Evolutionary conservation across 305 asterid species (phyloP).

Genomic region (Solanum chacoense): DNA sequence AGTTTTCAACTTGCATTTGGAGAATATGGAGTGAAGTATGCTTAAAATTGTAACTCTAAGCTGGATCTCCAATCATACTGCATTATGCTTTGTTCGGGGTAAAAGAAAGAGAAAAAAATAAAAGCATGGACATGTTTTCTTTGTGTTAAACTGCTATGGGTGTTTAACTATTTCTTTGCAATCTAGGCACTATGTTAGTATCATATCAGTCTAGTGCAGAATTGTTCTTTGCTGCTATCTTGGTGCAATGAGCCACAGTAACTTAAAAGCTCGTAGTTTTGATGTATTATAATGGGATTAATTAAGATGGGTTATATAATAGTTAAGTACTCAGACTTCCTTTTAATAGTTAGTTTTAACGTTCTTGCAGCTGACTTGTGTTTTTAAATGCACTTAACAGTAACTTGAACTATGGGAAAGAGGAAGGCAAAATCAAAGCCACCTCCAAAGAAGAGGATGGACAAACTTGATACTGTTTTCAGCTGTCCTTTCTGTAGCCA

Average conservation of each 20-base stretch:
- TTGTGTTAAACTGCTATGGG: not conserved
- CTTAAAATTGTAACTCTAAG: not conserved
- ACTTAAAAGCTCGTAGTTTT: not conserved
- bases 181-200: not conserved
- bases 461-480: slow-evolving; percentile 95
- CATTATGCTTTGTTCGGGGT: not conserved
- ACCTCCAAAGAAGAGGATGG: slow-evolving; percentile 80
- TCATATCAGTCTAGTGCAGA: not conserved
- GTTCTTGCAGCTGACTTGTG: not conserved
- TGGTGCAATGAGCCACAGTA: not conserved
- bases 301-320: not conserved
- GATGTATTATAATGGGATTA: not conserved
- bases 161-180: not conserved
- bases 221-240: not conserved
- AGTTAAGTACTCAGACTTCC: not conserved
- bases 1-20: not conserved
- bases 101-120: not conserved
- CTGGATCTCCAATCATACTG: not conserved
- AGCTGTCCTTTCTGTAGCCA: slow-evolving; percentile 97
- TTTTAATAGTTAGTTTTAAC: not conserved
- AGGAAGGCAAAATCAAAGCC: slow-evolving; percentile 98
- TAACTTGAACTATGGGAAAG: slow-evolving; percentile 65
- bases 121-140: not conserved
- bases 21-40: not conserved
- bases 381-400: not conserved